phyloP scores from a whole-genome alignment of 495 filamentous ascomycete species.

The Hypoxylon rickii region DNA sequence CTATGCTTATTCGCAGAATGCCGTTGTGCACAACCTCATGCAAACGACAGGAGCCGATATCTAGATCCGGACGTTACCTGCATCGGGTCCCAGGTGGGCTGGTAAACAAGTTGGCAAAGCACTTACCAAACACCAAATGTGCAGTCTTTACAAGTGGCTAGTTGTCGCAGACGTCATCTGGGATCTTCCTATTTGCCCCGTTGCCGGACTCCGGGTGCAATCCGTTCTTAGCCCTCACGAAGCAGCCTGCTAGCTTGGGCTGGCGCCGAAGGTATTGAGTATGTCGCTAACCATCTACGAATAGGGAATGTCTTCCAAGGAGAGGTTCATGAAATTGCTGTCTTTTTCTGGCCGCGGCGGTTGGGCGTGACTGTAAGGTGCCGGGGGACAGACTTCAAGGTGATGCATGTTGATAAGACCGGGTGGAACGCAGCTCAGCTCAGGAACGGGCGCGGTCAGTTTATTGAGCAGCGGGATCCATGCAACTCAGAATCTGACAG shows the following conservation, averaged over 20 bases:
- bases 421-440: too few relatives aligned
- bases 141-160: too few relatives aligned
- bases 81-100: too few relatives aligned
- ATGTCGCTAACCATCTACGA: not conserved
- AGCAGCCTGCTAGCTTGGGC: too few relatives aligned
- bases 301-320: not conserved
- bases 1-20: slow-evolving; percentile 27
- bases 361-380: not conserved
- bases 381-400: not conserved
- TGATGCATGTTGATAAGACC: not conserved
- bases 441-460: slow-evolving; percentile 21
- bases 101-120: too few relatives aligned
- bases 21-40: slow-evolving; percentile 35
- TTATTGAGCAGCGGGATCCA: slow-evolving; percentile 57
- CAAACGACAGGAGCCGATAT: slow-evolving; percentile 30
- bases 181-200: too few relatives aligned
- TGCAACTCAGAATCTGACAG: slow-evolving; percentile 48
- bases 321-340: not conserved
- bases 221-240: too few relatives aligned
- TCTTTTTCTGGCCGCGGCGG: not conserved
- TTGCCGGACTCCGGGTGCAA: too few relatives aligned
- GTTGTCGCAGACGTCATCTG: too few relatives aligned
- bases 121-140: too few relatives aligned
- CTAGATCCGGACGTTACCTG: too few relatives aligned
- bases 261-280: not conserved